Conservation (phyloP, 345 rosid species). For the Angophora floribunda region DNA sequence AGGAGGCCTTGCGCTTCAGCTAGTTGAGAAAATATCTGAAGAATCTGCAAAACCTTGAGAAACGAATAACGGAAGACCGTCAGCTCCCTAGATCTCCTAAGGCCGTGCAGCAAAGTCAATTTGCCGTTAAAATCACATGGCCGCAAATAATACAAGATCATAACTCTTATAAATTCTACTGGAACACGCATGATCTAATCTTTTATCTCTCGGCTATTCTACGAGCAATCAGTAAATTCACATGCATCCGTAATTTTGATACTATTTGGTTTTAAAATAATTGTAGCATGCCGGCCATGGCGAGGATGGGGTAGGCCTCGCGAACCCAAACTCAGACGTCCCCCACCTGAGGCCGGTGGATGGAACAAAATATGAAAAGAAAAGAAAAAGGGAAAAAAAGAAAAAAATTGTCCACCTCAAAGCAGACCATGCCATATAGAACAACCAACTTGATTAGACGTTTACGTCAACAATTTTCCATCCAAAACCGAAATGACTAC, state of each 20-base stretch:
- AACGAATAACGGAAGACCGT: not conserved
- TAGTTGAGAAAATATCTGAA: not conserved
- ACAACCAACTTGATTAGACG: no score
- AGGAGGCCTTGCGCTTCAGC: not conserved
- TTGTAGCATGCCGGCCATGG: not conserved
- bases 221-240: not conserved
- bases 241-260: not conserved
- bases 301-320: not conserved
- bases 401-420: not conserved
- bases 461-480: fast-evolving
- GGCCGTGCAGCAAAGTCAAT: not conserved
- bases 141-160: not conserved
- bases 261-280: not conserved
- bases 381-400: no score
- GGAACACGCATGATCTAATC: not conserved
- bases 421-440: not conserved
- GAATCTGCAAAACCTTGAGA: not conserved
- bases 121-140: not conserved
- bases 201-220: not conserved
- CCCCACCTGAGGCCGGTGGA: not conserved
- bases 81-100: not conserved
- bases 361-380: not conserved
- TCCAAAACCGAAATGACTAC: no score
- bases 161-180: not conserved
- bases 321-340: not conserved